Percentiles rank a stretch among this genome's conserved stretches.
Evolutionary conservation across 208 protist genomes (phyloP).

Genomic region (Porcisia hertigi): DNA sequence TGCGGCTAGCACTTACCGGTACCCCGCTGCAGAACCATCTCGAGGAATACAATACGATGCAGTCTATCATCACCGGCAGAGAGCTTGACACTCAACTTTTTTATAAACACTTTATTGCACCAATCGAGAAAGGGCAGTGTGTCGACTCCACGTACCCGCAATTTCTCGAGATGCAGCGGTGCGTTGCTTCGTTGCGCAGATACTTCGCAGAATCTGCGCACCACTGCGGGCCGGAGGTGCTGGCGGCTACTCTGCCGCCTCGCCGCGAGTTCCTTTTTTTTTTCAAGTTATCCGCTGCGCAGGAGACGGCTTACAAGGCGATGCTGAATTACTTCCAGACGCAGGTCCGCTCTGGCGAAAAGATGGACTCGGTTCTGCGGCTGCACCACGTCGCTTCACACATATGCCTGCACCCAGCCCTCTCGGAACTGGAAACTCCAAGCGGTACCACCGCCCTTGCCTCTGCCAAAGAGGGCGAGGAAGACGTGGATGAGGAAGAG

Average conservation of each 20-base stretch:
- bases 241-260: conserved; percentile 64
- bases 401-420: conserved; percentile 66
- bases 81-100: conserved; percentile 57
- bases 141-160: conserved; percentile 64
- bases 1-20: conserved; percentile 88
- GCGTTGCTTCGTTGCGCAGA: conserved; percentile 64
- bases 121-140: conserved; percentile 74
- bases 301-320: conserved; percentile 69
- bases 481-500: conserved; percentile 19
- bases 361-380: conserved; percentile 26
- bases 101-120: conserved; percentile 58
- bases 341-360: conserved; percentile 19
- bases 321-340: conserved; percentile 44
- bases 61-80: conserved; percentile 66
- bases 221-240: conserved; percentile 74
- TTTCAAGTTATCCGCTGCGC: conserved; percentile 50
- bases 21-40: conserved; percentile 92
- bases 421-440: conserved; percentile 17
- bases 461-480: background rate
- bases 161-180: conserved; percentile 80
- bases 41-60: conserved; percentile 91
- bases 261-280: conserved; percentile 75
- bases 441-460: background rate
- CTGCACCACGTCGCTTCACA: conserved; percentile 78
- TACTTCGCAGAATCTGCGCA: conserved; percentile 73